These are phyloP conservation scores for Aspergillus pseudoviridinutans DNA, from an alignment of 2,329 filamentous ascomycete genomes.

Conservation along the genomic window DNA sequence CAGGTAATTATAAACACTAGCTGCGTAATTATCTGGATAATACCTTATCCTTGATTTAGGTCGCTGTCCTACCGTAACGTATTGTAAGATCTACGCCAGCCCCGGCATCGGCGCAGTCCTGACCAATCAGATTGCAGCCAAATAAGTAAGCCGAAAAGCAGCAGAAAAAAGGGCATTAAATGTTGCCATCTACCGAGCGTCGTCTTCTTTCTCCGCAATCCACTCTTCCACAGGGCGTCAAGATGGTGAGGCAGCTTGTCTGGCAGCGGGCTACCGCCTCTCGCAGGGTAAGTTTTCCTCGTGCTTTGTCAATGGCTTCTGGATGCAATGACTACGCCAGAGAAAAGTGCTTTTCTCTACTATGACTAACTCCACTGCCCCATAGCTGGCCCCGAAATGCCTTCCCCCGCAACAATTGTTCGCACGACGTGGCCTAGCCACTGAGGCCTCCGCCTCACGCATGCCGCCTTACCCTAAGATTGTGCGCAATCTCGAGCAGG, in stretches of 20 bases:
- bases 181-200: not conserved
- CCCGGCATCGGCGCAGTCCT: slow-evolving; percentile 4
- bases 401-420: slow-evolving; percentile 29
- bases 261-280: slow-evolving; percentile 36
- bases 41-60: no score
- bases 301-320: not conserved
- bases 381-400: slow-evolving; percentile 30
- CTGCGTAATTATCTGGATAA: not conserved
- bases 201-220: not conserved
- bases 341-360: not conserved
- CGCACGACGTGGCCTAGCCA: slow-evolving; percentile 33
- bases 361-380: slow-evolving; percentile 8
- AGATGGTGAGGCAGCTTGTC: slow-evolving; percentile 39
- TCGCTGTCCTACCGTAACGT: not conserved
- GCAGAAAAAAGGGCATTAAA: not conserved
- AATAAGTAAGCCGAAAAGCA: not conserved
- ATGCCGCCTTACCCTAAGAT: slow-evolving; percentile 81
- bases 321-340: not conserved
- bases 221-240: slow-evolving; percentile 8
- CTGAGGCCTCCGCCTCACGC: slow-evolving; percentile 46
- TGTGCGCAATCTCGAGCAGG: slow-evolving; percentile 69
- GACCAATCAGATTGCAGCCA: slow-evolving; percentile 4
- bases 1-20: no score
- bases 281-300: slow-evolving; percentile 31
- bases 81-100: not conserved